A percentile compares a stretch with the other conserved stretches of the same genome.
phyloP scores from a whole-genome alignment of 352 stramenopile species.

The Phytophthora nicotianae region DNA sequence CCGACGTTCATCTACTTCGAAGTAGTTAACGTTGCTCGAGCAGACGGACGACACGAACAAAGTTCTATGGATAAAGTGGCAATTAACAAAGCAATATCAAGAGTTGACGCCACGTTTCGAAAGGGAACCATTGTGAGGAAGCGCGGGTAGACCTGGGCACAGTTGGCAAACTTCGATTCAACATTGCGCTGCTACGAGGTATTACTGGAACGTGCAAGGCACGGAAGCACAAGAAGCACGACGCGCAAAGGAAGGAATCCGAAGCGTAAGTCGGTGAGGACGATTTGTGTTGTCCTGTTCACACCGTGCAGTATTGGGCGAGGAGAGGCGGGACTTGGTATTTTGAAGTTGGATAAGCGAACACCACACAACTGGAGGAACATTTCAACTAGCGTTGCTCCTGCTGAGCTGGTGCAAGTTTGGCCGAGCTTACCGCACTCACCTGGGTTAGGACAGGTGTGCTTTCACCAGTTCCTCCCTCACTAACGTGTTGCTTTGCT shows the following conservation, averaged over 20 bases:
- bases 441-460: too few species aligned
- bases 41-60: conserved; percentile 16
- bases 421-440: not conserved
- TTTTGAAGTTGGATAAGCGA: conserved; percentile 7
- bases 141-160: too few species aligned
- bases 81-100: not conserved
- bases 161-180: too few species aligned
- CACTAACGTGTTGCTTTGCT: not conserved
- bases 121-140: too few species aligned
- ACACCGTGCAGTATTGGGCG: not conserved
- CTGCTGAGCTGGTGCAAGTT: not conserved
- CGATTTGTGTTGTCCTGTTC: conserved; percentile 23
- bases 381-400: not conserved
- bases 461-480: not conserved
- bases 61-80: conserved; percentile 1
- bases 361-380: not conserved
- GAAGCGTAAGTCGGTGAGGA: not conserved
- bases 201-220: too few species aligned
- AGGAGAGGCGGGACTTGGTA: not conserved
- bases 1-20: conserved; percentile 17
- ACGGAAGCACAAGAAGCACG: too few species aligned
- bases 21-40: conserved; percentile 7
- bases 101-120: not conserved
- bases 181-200: too few species aligned
- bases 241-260: too few species aligned